A percentile compares a stretch with the other conserved stretches of the same genome.
Conservation (phyloP, 129 eudicot species). For the Chrysanthemum seticuspe region DNA sequence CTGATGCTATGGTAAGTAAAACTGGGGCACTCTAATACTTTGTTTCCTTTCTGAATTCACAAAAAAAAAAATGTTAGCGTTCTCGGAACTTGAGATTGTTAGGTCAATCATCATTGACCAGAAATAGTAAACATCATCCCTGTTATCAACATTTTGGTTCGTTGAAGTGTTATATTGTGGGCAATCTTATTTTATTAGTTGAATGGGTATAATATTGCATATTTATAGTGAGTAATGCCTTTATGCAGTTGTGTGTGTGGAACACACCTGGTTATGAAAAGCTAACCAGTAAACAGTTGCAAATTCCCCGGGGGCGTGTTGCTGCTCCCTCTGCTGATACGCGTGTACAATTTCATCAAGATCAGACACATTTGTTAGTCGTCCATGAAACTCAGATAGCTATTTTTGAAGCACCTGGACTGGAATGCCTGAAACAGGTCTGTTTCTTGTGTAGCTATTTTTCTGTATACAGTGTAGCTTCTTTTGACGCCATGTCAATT, state of each 20-base stretch:
- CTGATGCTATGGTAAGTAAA: conserved; percentile 72
- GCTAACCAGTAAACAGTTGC: conserved; percentile 60
- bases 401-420: conserved; percentile 69
- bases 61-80: neutral
- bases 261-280: conserved; percentile 76
- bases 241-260: conserved; percentile 79
- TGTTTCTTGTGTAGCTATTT: neutral
- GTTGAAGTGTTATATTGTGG: neutral
- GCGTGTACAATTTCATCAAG: conserved; percentile 83
- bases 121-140: no score
- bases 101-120: no score
- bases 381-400: conserved; percentile 88
- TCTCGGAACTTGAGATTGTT: no score
- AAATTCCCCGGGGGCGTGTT: conserved; percentile 62
- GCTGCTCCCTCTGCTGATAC: conserved; percentile 76
- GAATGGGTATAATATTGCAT: neutral
- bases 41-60: neutral
- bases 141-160: no score
- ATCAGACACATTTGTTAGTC: conserved; percentile 67
- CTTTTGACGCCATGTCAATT: no score
- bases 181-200: neutral
- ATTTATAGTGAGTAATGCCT: conserved; percentile 13
- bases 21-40: neutral
- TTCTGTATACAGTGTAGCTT: no score
- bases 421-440: conserved; percentile 82